Conservation (phyloP, 768 basidiomycete species). For the Suillus clintonianus region DNA sequence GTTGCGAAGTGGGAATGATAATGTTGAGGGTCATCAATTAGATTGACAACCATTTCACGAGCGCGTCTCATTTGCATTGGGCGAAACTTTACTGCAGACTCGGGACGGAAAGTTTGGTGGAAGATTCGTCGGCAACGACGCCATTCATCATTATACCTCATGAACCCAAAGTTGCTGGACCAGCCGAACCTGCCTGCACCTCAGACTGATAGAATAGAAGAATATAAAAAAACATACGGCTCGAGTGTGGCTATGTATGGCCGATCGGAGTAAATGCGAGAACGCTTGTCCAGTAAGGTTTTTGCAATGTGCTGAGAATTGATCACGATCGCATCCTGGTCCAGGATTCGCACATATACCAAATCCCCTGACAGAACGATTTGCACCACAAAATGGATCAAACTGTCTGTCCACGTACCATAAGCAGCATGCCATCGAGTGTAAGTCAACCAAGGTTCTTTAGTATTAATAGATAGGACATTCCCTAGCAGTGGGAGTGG, state of each 20-base stretch:
- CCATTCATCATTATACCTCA: conserved; percentile 36
- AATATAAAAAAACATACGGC: conserved; percentile 7
- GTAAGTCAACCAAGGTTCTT: conserved; percentile 5
- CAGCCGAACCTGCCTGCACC: conserved; percentile 16
- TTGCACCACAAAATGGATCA: not conserved
- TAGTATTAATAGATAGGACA: not conserved
- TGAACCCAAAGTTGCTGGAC: conserved; percentile 22
- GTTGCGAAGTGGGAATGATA: conserved; percentile 26
- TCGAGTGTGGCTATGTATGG: conserved; percentile 31
- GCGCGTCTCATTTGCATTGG: conserved; percentile 31
- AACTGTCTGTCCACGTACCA: not conserved
- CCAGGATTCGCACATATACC: conserved; percentile 49
- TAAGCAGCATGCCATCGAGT: conserved; percentile 1
- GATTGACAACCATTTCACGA: conserved; percentile 32
- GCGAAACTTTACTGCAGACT: conserved; percentile 25
- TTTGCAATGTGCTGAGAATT: conserved; percentile 43
- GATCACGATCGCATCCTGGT: conserved; percentile 46
- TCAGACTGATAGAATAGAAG: not conserved
- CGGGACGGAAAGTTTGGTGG: conserved; percentile 24
- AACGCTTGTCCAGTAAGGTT: conserved; percentile 50
- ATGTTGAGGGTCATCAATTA: conserved; percentile 35
- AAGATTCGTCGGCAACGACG: conserved; percentile 32
- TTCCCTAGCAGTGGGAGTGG: conserved; percentile 36
- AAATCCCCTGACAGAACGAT: conserved; percentile 31
- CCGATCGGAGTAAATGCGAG: conserved; percentile 52